Evolutionary conservation across 768 basidiomycete species (phyloP).

Genomic region (Suillus fuscotomentosus): DNA sequence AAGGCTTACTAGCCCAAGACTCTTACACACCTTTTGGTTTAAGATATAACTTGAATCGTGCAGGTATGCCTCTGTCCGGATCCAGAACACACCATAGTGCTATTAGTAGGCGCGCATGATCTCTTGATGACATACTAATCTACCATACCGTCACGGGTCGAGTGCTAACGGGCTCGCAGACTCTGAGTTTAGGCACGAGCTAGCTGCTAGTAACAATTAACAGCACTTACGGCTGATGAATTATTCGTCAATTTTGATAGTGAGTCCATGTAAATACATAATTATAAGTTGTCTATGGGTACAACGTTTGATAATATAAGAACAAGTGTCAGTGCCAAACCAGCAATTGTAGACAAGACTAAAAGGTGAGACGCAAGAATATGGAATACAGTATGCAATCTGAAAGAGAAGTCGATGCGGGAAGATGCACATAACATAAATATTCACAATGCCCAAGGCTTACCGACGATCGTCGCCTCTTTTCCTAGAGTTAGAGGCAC

Average conservation of each 20-base stretch:
- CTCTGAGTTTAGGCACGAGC: too few species aligned
- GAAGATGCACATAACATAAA: background rate
- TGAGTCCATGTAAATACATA: background rate
- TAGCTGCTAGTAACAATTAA: too few species aligned
- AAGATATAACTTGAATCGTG: too few species aligned
- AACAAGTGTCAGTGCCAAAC: background rate
- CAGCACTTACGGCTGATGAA: background rate
- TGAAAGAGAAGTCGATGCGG: background rate
- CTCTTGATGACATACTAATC: too few species aligned
- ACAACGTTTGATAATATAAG: background rate
- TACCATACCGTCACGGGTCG: too few species aligned
- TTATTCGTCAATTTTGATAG: background rate
- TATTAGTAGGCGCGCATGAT: too few species aligned
- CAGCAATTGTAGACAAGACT: background rate
- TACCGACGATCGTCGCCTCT: slow-evolving; percentile 39
- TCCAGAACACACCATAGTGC: too few species aligned
- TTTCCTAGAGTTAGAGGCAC: slow-evolving; percentile 35
- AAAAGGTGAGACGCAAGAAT: background rate
- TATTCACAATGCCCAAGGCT: background rate
- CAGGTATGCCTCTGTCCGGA: too few species aligned
- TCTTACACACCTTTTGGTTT: too few species aligned
- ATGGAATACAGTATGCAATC: slow-evolving; percentile 7
- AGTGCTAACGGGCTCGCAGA: too few species aligned
- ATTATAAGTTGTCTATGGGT: background rate
- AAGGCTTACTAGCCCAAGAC: too few species aligned